Base-by-base conservation (phyloP, 2,329 filamentous ascomycete genomes). In the Myotisia sp. region DNA sequence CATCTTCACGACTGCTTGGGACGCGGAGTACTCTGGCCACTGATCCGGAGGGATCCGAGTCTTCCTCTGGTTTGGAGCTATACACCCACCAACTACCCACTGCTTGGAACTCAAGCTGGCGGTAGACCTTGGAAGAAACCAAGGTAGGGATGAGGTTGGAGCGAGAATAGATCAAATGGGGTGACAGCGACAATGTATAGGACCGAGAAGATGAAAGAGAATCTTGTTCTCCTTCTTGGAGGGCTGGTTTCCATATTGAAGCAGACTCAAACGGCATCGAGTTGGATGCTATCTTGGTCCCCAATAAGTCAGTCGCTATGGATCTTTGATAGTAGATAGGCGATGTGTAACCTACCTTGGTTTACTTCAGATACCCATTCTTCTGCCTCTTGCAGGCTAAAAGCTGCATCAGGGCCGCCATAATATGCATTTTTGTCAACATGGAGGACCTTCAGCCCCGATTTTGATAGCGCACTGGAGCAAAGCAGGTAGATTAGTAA, bases 11-110 rank as follows among this genome's bases (percentile, higher is more conserved):
- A 18, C 81, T 86, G 42, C 81, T 86, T 1, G 90, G 87, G 33
- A 95, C 80, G 37, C 79, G 79, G 33, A 68, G 63, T 22, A 93
- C 61, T 6, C 46, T 47, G 17, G 44, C 46, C n/a, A n/a, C n/a
- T n/a, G n/a, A n/a, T n/a, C n/a, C n/a, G n/a, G n/a, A n/a, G 8
- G 58, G 47, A 26, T 46, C 49, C 9, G 9, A 23, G 12, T 38
- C 37, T 5, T 41, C 32, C 19, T 27, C 22, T n/a, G 27, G 29
- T 13, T 40, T 37, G 9, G 37, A 16, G 18, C 33, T 36, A 50
- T 76, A 77, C 36, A 94, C 74, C 70, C 80, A 94, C 73, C 87
- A 95, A 37, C 81, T 87, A 17, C 87, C 87, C 17, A 95, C 82
- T 18, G 87, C 84, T 41, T 90, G 72, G 47, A 95, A 95, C 52